Evolutionary conservation across 768 basidiomycete genomes (phyloP), one percentile per base, ranked within the genome.

Genomic region (Chalciporus pseudorubinellus): DNA sequence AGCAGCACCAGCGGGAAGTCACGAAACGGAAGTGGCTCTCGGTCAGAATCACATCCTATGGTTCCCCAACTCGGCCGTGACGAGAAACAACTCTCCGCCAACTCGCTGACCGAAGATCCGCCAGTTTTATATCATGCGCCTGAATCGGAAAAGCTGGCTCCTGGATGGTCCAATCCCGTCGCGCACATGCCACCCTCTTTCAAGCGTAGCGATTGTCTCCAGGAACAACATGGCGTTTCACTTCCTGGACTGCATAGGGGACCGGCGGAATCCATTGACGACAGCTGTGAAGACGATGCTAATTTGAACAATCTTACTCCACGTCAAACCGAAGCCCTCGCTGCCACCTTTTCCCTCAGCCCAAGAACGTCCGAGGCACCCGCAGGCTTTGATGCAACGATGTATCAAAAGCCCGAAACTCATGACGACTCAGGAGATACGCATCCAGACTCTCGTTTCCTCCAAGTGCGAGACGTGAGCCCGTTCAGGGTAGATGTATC

Each of bases 401-500:
- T 14, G 41, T 8, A 45, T 44, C 64, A 5, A 46, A 52, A 18
- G 26, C 19, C 29, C 33, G 45, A 46, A 10, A 51, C 49, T 12
- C 60, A 45, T 11, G 44, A 58, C 44, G 22, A 11, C 52, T 43
- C 16, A 43, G n/a, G 47, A 36, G 33, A 42, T 59, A 9, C 45
- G 36, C 7, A 26, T 36, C 48, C 49, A 44, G 28, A 46, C 56
- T 48, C 55, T 26, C 50, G 59, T 43, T 66, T 71, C 42, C 68
- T 77, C 36, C 61, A 61, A 46, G 69, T 77, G 31, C 70, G 71
- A 20, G 59, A 65, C 45, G 68, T 70, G n/a, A 79, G 76, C 62
- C 78, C 80, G 4, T 80, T 80, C 61, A 67, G 63, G 31, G 63
- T 80, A 34, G 74, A 78, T 26, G 72, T 79, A 41, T 57, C 62